Percentiles rank a stretch among this genome's conserved stretches.
Evolutionary conservation across 2,329 filamentous ascomycete genomes (phyloP).

Genomic region (Camillea tinctor): DNA sequence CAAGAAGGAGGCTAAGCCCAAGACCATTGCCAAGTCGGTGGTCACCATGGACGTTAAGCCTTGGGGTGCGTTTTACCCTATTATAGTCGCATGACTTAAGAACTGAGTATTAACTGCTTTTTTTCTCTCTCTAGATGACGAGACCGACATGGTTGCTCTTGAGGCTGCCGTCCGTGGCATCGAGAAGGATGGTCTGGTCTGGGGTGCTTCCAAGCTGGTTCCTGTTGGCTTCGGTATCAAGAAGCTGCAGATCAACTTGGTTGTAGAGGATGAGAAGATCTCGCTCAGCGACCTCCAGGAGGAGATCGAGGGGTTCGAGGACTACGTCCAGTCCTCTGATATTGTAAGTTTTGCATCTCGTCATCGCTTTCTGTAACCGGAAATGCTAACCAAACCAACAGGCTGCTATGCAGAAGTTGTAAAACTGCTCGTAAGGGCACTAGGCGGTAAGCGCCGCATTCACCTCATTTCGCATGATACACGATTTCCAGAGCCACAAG

Average conservation of each 20-base stretch:
- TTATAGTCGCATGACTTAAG: background rate
- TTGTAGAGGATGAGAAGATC: conserved; percentile 96
- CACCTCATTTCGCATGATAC: conserved; percentile 29
- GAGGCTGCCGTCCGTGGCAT: conserved; percentile 80
- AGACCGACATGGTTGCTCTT: conserved; percentile 85
- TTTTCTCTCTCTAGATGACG: conserved; percentile 69
- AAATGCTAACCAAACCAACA: conserved; percentile 16
- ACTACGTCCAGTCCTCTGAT: conserved; percentile 94
- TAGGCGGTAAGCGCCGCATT: conserved; percentile 20
- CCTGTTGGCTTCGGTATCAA: conserved; percentile 95
- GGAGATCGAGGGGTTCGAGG: conserved; percentile 79
- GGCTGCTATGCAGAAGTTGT: conserved; percentile 89
- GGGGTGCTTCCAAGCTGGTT: conserved; percentile 89
- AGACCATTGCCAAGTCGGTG: conserved; percentile 92
- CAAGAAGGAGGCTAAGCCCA: conserved; percentile 94
- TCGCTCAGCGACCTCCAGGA: conserved; percentile 84
- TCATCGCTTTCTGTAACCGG: background rate
- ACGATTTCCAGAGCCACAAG: conserved; percentile 29
- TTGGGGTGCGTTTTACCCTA: conserved; percentile 73
- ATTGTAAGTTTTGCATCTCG: conserved; percentile 50
- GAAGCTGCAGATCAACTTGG: conserved; percentile 98
- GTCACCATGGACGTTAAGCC: conserved; percentile 97
- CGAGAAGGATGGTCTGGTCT: conserved; percentile 90
- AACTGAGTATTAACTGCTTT: conserved; percentile 9
- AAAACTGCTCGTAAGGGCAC: conserved; percentile 43